Percentiles rank a stretch among this genome's conserved stretches.
Conservation (phyloP, 2,329 filamentous ascomycete genomes). For the Phaeosphaeriaceae sp. region DNA sequence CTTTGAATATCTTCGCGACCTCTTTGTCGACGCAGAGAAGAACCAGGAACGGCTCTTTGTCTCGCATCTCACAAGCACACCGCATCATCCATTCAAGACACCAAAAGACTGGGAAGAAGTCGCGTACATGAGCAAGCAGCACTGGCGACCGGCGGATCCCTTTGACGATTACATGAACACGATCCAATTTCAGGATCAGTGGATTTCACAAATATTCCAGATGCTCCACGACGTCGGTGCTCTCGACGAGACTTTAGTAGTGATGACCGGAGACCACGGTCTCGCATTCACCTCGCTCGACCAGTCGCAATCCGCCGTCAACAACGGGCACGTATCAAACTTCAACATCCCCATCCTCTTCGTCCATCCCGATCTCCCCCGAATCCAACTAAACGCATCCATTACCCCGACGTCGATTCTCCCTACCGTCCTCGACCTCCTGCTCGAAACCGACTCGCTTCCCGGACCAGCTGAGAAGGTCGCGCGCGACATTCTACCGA, state of each 20-base stretch:
- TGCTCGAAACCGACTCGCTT: slow-evolving; percentile 19
- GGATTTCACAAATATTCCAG: slow-evolving; percentile 24
- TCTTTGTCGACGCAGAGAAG: slow-evolving; percentile 19
- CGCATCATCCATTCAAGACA: slow-evolving; percentile 24
- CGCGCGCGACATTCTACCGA: slow-evolving; percentile 13
- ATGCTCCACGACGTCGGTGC: slow-evolving; percentile 22
- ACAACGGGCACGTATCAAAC: slow-evolving; percentile 23
- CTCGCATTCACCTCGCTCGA: slow-evolving; percentile 23
- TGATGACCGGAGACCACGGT: slow-evolving; percentile 26
- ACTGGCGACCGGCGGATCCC: slow-evolving; percentile 20
- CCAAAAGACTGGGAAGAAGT: slow-evolving; percentile 18
- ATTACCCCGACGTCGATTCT: slow-evolving; percentile 23
- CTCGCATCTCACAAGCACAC: slow-evolving; percentile 23
- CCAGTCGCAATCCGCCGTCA: slow-evolving; percentile 21
- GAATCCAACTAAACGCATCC: slow-evolving; percentile 20
- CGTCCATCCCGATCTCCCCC: slow-evolving; percentile 20
- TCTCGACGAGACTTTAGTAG: slow-evolving; percentile 21
- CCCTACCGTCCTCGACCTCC: slow-evolving; percentile 22
- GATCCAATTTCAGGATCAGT: slow-evolving; percentile 24
- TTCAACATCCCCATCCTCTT: slow-evolving; percentile 25
- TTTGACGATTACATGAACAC: slow-evolving; percentile 24
- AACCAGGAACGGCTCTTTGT: slow-evolving; percentile 19
- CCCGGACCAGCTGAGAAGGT: slow-evolving; percentile 6
- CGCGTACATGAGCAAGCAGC: slow-evolving; percentile 17
- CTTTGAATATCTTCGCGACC: slow-evolving; percentile 21